Base-by-base conservation (phyloP, 2,329 filamentous ascomycete species). In the Sporothrix protearum region DNA sequence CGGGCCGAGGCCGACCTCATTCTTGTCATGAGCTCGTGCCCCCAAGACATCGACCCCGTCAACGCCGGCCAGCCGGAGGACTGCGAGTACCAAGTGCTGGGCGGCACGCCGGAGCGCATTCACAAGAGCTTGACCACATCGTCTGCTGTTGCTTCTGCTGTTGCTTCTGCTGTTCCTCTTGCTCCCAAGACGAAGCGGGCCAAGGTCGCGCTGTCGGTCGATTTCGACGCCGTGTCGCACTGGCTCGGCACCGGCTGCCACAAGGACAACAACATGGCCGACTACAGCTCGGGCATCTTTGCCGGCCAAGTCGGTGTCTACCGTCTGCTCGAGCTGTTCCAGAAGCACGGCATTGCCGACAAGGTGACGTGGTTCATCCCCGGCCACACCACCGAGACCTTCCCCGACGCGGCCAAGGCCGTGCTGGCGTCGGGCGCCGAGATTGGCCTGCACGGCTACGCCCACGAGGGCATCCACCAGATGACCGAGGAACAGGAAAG, bases 401-500 rank as follows among this genome's bases (percentile, higher is more conserved):
- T 85, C 71, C 83, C 83, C 0, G 81, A 83, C 59, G 81, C 83
- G 28, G 80, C 80, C 73, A 1, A 80, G 3, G 79, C 80, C 19
- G 80, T 85, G 3, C 73, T 82, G 0, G 84, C 82, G 76, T 83
- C 80, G 0, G 83, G 82, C 0, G 83, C 84, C 72, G 82, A 84
- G 75, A 83, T 84, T 14, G 83, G 85, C 9, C 82, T 87, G 19
- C 76, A 81, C 25, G 67, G 75, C 12, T 79, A 82, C 55, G 79
- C 81, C 70, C 75, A 78, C 25, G 74, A 79, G 8, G 77, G 80
- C 61, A 78, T 77, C 2, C 76, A 87, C 73, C 88, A 89, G 1
- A 82, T 91, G 5, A 91, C 85, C 0, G 78, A 91, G 1, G 90
- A 93, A 77, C 92, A 94, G 80, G 91, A 94, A 78, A 85, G 85